Evolutionary conservation across 176 grass and related monocot species (phyloP).

Genomic region (Zizania latifolia): DNA sequence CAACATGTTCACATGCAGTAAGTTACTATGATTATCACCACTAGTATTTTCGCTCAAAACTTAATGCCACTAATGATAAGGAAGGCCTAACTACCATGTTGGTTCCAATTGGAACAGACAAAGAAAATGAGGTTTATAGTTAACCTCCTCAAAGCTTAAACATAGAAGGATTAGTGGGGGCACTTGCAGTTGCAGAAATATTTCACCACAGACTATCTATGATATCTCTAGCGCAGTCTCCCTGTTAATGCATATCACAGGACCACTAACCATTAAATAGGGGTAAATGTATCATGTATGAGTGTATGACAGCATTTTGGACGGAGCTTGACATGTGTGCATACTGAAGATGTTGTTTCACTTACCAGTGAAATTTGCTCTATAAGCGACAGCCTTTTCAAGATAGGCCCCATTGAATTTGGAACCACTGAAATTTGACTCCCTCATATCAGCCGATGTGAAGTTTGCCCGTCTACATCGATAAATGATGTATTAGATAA

Average conservation of each 20-base stretch:
- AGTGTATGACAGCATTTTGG: not conserved
- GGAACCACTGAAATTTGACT: constrained; percentile 91
- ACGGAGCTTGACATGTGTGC: not conserved
- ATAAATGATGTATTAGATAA: constrained; percentile 12
- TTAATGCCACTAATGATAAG: not conserved
- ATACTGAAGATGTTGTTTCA: not conserved
- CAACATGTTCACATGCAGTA: not conserved
- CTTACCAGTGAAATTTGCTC: constrained; percentile 82
- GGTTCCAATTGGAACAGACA: not conserved
- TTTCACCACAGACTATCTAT: not conserved
- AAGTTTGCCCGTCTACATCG: constrained; percentile 76
- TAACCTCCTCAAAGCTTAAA: not conserved
- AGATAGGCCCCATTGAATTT: constrained; percentile 98
- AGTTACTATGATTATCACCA: not conserved
- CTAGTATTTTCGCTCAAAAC: no score
- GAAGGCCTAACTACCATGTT: not conserved
- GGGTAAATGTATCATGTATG: not conserved
- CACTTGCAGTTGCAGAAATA: not conserved
- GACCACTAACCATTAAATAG: not conserved
- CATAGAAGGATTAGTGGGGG: not conserved
- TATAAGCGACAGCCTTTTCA: constrained; percentile 98
- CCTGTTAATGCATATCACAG: not conserved
- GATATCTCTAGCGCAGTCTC: constrained; percentile 10
- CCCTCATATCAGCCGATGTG: constrained; percentile 86
- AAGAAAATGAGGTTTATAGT: not conserved